These are phyloP conservation scores for Tripidium arundinaceum DNA, from an alignment of 202 grass and related monocot species.

Conservation along the genomic window DNA sequence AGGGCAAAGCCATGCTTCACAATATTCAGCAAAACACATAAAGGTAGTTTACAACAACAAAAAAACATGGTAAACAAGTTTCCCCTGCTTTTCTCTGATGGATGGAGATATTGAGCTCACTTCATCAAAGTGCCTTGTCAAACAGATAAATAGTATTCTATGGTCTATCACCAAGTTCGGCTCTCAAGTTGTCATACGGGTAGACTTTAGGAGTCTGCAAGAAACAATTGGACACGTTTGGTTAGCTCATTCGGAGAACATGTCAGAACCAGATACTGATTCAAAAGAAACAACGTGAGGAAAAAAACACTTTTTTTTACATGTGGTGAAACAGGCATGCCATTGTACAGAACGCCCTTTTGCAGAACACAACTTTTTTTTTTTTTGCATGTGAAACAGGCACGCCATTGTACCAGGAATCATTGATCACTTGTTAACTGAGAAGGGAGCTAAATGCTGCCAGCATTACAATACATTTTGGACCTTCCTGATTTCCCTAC, in stretches of 20 bases:
- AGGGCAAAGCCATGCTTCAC: background rate
- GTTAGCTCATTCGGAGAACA: conserved; percentile 17
- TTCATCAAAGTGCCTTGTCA: conserved; percentile 6
- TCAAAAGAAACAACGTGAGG: background rate
- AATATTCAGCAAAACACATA: conserved; percentile 13
- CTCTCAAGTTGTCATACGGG: conserved; percentile 80
- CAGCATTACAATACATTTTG: too few relatives aligned
- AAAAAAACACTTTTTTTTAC: background rate
- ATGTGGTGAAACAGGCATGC: background rate
- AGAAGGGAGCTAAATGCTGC: too few relatives aligned
- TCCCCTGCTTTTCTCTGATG: background rate
- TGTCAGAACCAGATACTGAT: background rate
- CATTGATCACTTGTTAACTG: too few relatives aligned
- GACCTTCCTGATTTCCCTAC: background rate
- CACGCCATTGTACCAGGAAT: too few relatives aligned
- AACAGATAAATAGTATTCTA: background rate
- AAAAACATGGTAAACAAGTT: conserved; percentile 10
- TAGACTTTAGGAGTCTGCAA: conserved; percentile 96
- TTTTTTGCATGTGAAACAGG: too few relatives aligned
- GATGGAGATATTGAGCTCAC: background rate
- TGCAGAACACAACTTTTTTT: background rate
- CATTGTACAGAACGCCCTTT: background rate
- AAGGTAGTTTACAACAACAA: conserved; percentile 5
- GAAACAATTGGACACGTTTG: conserved; percentile 5
- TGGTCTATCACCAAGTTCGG: conserved; percentile 69